Evolutionary conservation across 2,329 filamentous ascomycete species (phyloP).

Genomic region (Phialophora macrospora): DNA sequence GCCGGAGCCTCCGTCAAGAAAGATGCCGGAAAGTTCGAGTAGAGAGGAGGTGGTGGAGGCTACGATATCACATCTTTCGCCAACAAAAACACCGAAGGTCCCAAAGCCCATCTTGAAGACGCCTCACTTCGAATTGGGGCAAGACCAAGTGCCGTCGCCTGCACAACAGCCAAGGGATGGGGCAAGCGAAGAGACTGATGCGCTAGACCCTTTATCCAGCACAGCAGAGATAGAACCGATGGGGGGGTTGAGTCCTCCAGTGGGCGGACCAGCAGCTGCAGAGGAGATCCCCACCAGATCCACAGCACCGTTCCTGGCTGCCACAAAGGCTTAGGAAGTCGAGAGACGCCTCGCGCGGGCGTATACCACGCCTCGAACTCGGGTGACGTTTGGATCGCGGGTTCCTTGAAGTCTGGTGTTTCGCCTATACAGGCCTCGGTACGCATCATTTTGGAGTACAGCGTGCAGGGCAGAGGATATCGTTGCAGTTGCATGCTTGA

Average conservation of each 20-base stretch:
- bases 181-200: neutral
- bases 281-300: neutral
- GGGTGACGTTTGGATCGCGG: neutral
- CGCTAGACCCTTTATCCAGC: neutral
- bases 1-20: constrained; percentile 37
- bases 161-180: neutral
- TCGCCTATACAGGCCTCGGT: neutral
- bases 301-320: neutral
- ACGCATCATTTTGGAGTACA: constrained; percentile 6
- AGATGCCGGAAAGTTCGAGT: constrained; percentile 39
- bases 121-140: constrained; percentile 36
- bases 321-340: constrained; percentile 9
- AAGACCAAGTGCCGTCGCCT: constrained; percentile 15
- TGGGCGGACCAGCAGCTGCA: neutral
- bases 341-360: neutral
- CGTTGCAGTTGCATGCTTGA: constrained; percentile 3
- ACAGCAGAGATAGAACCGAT: neutral
- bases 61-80: constrained; percentile 28
- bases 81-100: constrained; percentile 27
- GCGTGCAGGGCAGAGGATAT: neutral
- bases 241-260: constrained; percentile 4
- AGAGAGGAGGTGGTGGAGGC: constrained; percentile 34
- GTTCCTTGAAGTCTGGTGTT: neutral
- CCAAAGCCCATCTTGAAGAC: constrained; percentile 39
- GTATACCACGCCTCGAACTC: neutral